Base-by-base conservation (phyloP, 192 early-diverging fungal species). In the Coemansia sp. region DNA sequence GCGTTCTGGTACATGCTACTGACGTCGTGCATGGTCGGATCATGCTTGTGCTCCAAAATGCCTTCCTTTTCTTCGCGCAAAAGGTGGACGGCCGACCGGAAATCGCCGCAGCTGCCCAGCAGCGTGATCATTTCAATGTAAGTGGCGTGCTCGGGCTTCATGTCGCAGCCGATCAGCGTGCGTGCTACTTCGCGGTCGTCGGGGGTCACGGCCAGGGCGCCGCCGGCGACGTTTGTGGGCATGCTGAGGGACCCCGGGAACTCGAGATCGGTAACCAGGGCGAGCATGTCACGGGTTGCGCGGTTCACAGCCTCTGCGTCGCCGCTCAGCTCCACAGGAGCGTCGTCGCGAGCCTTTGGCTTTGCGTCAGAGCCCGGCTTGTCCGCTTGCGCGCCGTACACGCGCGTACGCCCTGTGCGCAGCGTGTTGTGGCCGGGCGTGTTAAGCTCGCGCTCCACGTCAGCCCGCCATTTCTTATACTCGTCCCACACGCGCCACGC, bases 401-500 rank as follows among this genome's bases (percentile, higher is more conserved):
- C 67, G n/a, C 34, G 58, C 15, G 76, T 79, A 11, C 38, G 60
- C 0, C 60, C 14, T 18, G 60, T n/a, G 17, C 66, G 58, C 1
- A 79, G 64, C 38, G 53, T 34, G 28, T 79, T 71, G 28, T 57
- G 54, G 14, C 76, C 76, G 11, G 76, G 76, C 1, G 76, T 79
- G 20, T 67, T 56, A 14, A 79, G 71, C 52, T 55, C 67, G 47
- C 25, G 46, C 49, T 79, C 76, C 0, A 79, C 76, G 0, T 69
- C 67, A 10, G 37, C 57, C 3, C 76, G 74, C 86, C 88, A 90
- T 5, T 74, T 65, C 54, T 87, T 76, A 74, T 83, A 88, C 52
- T 89, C 85, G 51, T 83, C 68, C 85, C 89, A 92, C 10, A 89
- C 80, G 10, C 81, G 83, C 70, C 84, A 86, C 10, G 86, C 85